These are phyloP conservation scores for Geotrichum macrosporum DNA, from an alignment of 1,139 yeast species.

Conservation along the genomic window DNA sequence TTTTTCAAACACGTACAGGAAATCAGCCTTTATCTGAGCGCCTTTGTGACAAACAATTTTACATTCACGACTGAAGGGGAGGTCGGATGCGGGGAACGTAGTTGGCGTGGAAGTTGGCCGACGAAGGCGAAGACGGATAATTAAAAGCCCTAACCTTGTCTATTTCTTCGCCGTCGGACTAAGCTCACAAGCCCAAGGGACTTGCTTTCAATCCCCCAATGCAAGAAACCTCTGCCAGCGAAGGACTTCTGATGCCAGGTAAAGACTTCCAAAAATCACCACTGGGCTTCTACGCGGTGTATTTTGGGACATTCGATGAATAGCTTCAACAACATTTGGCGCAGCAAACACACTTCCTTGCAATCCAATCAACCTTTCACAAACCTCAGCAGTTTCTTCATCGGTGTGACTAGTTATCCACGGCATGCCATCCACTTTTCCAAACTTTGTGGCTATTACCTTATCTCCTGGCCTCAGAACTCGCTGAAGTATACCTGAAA, in stretches of 20 bases:
- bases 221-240: slow-evolving; percentile 12
- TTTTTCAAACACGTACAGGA: too few species aligned
- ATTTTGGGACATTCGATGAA: neutral
- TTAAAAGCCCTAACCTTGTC: too few species aligned
- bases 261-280: slow-evolving; percentile 20
- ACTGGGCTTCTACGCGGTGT: neutral
- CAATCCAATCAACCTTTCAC: slow-evolving; percentile 16
- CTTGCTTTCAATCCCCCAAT: neutral
- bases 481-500: slow-evolving; percentile 49
- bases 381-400: slow-evolving; percentile 37
- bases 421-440: slow-evolving; percentile 82
- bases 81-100: too few species aligned
- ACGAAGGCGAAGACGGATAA: too few species aligned
- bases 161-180: too few species aligned
- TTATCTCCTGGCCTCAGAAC: slow-evolving; percentile 51
- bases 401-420: slow-evolving; percentile 63
- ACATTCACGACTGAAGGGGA: too few species aligned
- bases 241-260: slow-evolving; percentile 16
- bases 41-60: too few species aligned
- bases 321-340: slow-evolving; percentile 4
- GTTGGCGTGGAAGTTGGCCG: too few species aligned
- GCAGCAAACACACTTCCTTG: neutral
- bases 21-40: too few species aligned
- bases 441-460: slow-evolving; percentile 60
- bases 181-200: neutral